Evolutionary conservation across 2,329 filamentous ascomycete species (phyloP).

Genomic region (Trichoderma cornu-damae): DNA sequence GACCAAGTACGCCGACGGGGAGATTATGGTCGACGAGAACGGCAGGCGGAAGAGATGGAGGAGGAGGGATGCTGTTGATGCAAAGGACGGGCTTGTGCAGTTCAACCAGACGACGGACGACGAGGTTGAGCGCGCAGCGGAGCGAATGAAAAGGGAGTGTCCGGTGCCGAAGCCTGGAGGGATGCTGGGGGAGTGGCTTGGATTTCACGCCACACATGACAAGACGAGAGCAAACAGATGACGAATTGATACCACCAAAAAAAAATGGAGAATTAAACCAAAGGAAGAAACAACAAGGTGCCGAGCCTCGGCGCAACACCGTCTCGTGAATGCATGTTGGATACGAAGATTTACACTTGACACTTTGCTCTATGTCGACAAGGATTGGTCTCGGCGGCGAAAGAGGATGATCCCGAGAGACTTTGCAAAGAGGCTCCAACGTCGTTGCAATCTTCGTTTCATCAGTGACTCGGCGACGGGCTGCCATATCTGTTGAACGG

Average conservation of each 20-base stretch:
- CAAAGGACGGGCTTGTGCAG: constrained; percentile 45
- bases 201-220: constrained; percentile 47
- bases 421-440: background rate
- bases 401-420: background rate
- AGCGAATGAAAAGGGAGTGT: constrained; percentile 64
- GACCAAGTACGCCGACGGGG: constrained; percentile 67
- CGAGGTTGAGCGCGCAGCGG: constrained; percentile 30
- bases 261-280: constrained; percentile 1
- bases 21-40: constrained; percentile 43
- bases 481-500: background rate
- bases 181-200: constrained; percentile 68
- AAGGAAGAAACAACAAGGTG: background rate
- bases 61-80: constrained; percentile 35
- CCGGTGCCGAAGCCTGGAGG: constrained; percentile 88
- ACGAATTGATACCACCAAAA: constrained; percentile 20
- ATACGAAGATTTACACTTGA: background rate
- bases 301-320: background rate
- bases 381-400: background rate
- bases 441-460: background rate
- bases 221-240: constrained; percentile 26
- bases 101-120: constrained; percentile 40
- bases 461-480: background rate
- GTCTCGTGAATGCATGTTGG: background rate
- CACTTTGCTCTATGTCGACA: background rate
- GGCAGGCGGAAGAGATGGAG: constrained; percentile 43